These are phyloP conservation scores for Cladobotryum protrusum DNA, from an alignment of 2,329 filamentous ascomycete species.

Conservation along the genomic window DNA sequence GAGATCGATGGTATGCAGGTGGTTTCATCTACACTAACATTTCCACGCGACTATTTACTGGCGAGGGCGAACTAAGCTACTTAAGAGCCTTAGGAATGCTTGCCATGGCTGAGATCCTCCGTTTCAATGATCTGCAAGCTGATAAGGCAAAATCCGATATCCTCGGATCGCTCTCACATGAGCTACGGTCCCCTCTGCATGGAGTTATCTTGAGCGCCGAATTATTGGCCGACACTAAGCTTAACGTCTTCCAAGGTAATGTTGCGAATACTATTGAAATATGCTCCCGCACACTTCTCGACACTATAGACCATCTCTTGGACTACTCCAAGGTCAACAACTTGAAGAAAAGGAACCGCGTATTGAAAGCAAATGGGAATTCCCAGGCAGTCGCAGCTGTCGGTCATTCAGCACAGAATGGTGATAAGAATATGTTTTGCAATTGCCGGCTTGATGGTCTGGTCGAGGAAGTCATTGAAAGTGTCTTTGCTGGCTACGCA, in stretches of 20 bases:
- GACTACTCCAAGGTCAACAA: constrained; percentile 51
- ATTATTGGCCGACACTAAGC: constrained; percentile 44
- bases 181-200: constrained; percentile 55
- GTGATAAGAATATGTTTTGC: constrained; percentile 15
- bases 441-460: constrained; percentile 33
- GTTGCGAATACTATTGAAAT: constrained; percentile 44
- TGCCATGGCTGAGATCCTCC: constrained; percentile 50
- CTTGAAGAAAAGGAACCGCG: constrained; percentile 14
- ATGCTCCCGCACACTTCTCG: constrained; percentile 45
- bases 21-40: constrained; percentile 43
- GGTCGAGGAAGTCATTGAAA: constrained; percentile 42
- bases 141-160: constrained; percentile 51
- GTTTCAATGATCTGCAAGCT: constrained; percentile 31
- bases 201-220: constrained; percentile 51
- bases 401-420: constrained; percentile 3
- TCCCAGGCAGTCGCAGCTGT: neutral
- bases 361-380: neutral
- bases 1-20: constrained; percentile 43
- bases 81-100: constrained; percentile 46
- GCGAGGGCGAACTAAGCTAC: constrained; percentile 44
- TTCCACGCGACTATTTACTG: constrained; percentile 37
- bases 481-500: constrained; percentile 40
- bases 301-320: constrained; percentile 48
- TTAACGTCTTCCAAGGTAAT: constrained; percentile 41
- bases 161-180: constrained; percentile 55